A percentile compares a stretch with the other conserved stretches of the same genome.
Evolutionary conservation across 2,329 filamentous ascomycete genomes (phyloP).

Genomic region (Cladophialophora yegresii): DNA sequence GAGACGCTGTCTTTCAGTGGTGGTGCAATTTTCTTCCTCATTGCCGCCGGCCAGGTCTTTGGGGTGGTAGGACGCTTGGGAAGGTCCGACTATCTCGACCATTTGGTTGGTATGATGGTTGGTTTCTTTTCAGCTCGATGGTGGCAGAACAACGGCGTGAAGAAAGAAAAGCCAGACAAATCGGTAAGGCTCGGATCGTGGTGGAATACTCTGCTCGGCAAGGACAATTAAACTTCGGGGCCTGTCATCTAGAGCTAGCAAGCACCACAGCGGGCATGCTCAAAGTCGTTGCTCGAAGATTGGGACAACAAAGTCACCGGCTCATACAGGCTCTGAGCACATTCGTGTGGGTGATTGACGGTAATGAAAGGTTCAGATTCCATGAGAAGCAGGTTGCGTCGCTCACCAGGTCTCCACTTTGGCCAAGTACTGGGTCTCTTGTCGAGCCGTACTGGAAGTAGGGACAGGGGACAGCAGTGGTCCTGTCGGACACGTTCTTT

Average conservation of each 20-base stretch:
- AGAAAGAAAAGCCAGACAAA: slow-evolving; percentile 9
- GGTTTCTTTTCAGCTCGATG: slow-evolving; percentile 40
- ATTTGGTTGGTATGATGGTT: slow-evolving; percentile 47
- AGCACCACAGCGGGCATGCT: neutral
- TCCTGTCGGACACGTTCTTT: neutral
- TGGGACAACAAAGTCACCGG: neutral
- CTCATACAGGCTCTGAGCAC: neutral
- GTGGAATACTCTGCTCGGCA: slow-evolving; percentile 11
- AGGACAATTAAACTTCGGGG: neutral
- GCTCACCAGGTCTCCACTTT: neutral
- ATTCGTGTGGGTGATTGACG: neutral
- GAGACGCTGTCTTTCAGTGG: slow-evolving; percentile 48
- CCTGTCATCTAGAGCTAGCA: neutral
- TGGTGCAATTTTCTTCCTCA: slow-evolving; percentile 42
- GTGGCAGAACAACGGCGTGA: slow-evolving; percentile 24
- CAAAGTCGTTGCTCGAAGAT: neutral
- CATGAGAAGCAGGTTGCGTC: neutral
- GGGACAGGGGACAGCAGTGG: neutral
- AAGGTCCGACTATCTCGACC: slow-evolving; percentile 47
- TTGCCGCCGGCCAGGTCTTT: slow-evolving; percentile 45
- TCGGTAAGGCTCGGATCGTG: slow-evolving; percentile 1
- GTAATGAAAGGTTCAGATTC: neutral
- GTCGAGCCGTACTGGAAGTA: neutral
- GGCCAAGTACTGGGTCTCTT: neutral
- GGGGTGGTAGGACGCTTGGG: slow-evolving; percentile 39